Percentiles rank a stretch among this genome's conserved stretches.
phyloP scores from a whole-genome alignment of 202 grass and related monocot species.

The Digitaria exilis region DNA sequence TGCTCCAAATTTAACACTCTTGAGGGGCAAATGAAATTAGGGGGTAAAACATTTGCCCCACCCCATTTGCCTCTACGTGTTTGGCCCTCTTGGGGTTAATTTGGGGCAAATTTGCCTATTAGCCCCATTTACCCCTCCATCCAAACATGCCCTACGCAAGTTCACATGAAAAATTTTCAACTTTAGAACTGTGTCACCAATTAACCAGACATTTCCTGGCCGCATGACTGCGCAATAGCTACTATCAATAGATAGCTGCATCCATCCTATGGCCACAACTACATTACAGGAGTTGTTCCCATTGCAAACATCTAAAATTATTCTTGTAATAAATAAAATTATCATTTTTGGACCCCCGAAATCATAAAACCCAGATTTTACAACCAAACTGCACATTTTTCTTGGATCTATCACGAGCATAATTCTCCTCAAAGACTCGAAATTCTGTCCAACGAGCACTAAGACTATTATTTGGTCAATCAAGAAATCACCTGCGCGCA shows the following conservation, averaged over 20 bases:
- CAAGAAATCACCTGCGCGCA: slow-evolving; percentile 41
- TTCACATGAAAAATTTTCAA: slow-evolving; percentile 1
- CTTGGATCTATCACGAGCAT: neutral
- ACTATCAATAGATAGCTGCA: neutral
- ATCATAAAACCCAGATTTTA: neutral
- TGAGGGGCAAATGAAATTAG: too few relatives aligned
- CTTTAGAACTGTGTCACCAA: neutral
- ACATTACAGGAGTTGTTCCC: neutral
- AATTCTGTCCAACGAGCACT: neutral
- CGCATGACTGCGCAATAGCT: neutral
- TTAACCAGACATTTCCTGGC: neutral
- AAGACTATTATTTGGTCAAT: neutral
- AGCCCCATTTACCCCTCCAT: too few relatives aligned
- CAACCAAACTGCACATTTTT: neutral
- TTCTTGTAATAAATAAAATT: neutral
- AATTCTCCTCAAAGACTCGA: neutral
- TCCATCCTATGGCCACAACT: neutral
- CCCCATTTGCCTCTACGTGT: too few relatives aligned
- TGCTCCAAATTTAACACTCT: too few relatives aligned
- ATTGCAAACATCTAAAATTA: neutral
- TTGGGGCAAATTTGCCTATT: too few relatives aligned
- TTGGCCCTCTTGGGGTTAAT: too few relatives aligned
- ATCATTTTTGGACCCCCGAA: neutral
- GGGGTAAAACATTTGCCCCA: too few relatives aligned
- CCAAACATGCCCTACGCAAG: too few relatives aligned